A percentile compares a stretch with the other conserved stretches of the same genome.
Evolutionary conservation across 2,329 filamentous ascomycete species (phyloP).

Genomic region (Cadophora sp.): DNA sequence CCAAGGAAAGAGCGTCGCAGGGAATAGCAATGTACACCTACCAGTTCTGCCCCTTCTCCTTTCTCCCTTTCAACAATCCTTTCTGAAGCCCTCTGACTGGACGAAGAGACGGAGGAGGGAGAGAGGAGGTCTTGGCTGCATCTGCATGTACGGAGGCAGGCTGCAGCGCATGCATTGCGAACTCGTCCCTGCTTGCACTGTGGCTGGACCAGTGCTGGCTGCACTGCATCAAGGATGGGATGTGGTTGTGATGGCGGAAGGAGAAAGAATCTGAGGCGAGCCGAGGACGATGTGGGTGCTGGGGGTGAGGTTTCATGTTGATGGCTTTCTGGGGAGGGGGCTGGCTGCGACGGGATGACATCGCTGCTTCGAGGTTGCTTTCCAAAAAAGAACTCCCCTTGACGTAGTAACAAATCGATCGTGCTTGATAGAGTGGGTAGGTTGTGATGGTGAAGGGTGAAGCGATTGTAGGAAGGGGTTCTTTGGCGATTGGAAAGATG

Average conservation of each 20-base stretch:
- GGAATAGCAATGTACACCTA: background rate
- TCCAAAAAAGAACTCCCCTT: no score
- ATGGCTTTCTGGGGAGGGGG: background rate
- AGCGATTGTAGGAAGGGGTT: no score
- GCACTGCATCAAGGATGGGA: background rate
- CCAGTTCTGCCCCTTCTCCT: background rate
- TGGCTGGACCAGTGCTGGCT: background rate
- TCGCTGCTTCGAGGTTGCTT: background rate
- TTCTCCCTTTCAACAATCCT: background rate
- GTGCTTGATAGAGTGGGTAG: no score
- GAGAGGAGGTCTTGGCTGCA: conserved; percentile 3
- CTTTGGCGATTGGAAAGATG: no score
- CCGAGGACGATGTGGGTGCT: background rate
- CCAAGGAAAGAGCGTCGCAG: background rate
- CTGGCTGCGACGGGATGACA: background rate
- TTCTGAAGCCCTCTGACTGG: background rate
- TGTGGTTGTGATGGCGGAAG: background rate
- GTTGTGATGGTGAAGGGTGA: no score
- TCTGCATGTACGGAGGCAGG: background rate
- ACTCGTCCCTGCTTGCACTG: background rate
- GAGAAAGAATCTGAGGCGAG: conserved; percentile 7
- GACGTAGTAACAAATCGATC: no score
- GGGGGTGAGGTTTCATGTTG: conserved; percentile 13
- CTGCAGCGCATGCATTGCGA: conserved; percentile 1
- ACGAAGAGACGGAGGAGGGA: background rate